Evolutionary conservation across 148 eudicot genomes (phyloP).

Genomic region (Rhododendron ferrugineum): DNA sequence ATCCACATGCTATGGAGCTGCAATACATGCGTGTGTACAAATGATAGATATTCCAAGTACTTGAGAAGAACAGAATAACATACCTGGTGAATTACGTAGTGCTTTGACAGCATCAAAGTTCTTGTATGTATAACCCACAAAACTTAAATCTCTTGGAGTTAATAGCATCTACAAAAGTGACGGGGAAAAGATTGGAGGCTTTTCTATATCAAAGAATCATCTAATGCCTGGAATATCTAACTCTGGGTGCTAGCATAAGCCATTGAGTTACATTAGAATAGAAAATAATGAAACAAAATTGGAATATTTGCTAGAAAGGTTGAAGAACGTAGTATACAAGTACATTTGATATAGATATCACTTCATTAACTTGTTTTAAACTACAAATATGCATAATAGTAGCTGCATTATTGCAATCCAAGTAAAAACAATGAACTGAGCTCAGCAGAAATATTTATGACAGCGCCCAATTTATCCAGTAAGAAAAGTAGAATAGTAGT

Average conservation of each 20-base stretch:
- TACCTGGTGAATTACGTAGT: conserved; percentile 55
- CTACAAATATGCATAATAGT: not conserved
- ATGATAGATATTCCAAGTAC: not conserved
- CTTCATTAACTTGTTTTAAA: not conserved
- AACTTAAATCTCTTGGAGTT: conserved; percentile 76
- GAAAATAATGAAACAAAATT: not conserved
- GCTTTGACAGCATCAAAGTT: conserved; percentile 95
- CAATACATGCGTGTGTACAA: not conserved
- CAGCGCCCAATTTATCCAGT: not conserved
- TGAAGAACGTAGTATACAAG: not conserved
- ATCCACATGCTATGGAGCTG: not conserved
- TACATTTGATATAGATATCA: not conserved
- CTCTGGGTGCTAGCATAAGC: not conserved
- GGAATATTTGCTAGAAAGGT: not conserved
- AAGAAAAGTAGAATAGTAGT: not conserved
- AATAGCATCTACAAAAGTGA: conserved; percentile 44
- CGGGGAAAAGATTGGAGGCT: not conserved
- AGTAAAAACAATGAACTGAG: not conserved
- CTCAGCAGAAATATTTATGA: not conserved
- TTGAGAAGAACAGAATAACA: conserved; percentile 2
- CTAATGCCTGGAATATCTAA: not conserved
- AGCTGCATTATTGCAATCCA: not conserved
- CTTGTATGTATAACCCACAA: conserved; percentile 95
- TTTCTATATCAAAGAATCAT: not conserved
- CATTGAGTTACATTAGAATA: not conserved